Percentiles rank a stretch among this genome's conserved stretches.
phyloP scores from a whole-genome alignment of 1,284 basidiomycete species.

The Pyrrhoderma lamaoense region DNA sequence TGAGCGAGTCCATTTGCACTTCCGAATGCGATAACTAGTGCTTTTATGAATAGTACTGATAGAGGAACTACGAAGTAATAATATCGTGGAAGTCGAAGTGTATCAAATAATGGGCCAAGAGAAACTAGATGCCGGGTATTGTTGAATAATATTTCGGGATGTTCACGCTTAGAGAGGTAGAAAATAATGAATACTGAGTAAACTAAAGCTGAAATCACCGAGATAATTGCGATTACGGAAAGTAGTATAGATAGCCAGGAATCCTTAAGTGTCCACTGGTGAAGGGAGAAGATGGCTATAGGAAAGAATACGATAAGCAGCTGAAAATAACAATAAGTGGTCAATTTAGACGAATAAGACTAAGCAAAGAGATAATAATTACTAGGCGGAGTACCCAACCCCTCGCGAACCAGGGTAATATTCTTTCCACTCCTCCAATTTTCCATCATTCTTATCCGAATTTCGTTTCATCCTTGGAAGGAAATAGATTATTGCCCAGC shows the following conservation, averaged over 20 bases:
- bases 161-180: constrained; percentile 33
- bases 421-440: constrained; percentile 29
- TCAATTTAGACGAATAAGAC: constrained; percentile 8
- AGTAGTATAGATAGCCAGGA: constrained; percentile 73
- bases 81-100: constrained; percentile 48
- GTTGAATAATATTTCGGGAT: constrained; percentile 34
- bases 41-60: constrained; percentile 51
- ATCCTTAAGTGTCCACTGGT: constrained; percentile 84
- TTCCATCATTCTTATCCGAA: constrained; percentile 20
- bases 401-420: constrained; percentile 42
- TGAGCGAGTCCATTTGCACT: constrained; percentile 61
- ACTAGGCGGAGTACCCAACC: constrained; percentile 59
- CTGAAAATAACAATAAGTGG: constrained; percentile 29
- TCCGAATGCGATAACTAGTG: constrained; percentile 70
- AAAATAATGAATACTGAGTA: constrained; percentile 41
- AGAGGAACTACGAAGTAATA: constrained; percentile 53
- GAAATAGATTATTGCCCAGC: constrained; percentile 38
- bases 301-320: constrained; percentile 61
- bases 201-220: constrained; percentile 38
- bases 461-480: constrained; percentile 25
- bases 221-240: constrained; percentile 59
- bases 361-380: constrained; percentile 23
- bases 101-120: constrained; percentile 46
- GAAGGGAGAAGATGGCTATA: constrained; percentile 70
- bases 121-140: constrained; percentile 30